Conservation (phyloP, 2,329 filamentous ascomycete genomes). For the Scortechinia acanthostroma region DNA sequence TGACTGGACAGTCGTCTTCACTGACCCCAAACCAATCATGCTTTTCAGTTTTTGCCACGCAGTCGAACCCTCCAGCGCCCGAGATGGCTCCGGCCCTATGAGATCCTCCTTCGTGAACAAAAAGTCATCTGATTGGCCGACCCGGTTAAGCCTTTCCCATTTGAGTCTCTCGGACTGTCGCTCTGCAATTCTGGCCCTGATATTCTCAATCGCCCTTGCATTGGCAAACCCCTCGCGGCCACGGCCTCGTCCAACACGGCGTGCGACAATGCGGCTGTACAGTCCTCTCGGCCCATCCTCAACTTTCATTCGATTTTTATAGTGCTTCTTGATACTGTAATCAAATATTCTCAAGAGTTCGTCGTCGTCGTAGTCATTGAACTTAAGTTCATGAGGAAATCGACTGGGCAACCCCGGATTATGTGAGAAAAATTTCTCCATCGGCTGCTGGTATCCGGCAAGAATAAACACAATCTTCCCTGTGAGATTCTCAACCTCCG, state of each 20-base stretch:
- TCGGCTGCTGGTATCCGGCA: slow-evolving; percentile 67
- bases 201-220: slow-evolving; percentile 62
- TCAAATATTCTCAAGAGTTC: slow-evolving; percentile 59
- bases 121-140: slow-evolving; percentile 40
- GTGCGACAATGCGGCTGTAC: slow-evolving; percentile 54
- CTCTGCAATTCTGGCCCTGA: slow-evolving; percentile 38
- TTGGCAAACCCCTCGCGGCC: slow-evolving; percentile 68
- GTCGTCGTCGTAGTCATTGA: slow-evolving; percentile 60
- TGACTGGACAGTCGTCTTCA: slow-evolving; percentile 52
- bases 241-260: slow-evolving; percentile 53
- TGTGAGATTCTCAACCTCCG: slow-evolving; percentile 65
- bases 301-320: slow-evolving; percentile 42
- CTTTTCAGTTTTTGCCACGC: slow-evolving; percentile 50
- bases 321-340: slow-evolving; percentile 44
- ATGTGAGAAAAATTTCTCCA: slow-evolving; percentile 71
- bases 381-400: slow-evolving; percentile 59
- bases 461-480: slow-evolving; percentile 68
- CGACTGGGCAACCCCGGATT: slow-evolving; percentile 67
- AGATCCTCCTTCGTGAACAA: slow-evolving; percentile 60
- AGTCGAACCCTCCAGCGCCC: slow-evolving; percentile 36
- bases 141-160: slow-evolving; percentile 28
- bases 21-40: slow-evolving; percentile 49
- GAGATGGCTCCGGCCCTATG: slow-evolving; percentile 60
- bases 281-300: slow-evolving; percentile 52
- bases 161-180: slow-evolving; percentile 51